Evolutionary conservation across 2,329 filamentous ascomycete genomes (phyloP), one percentile per base, ranked within the genome.

Genomic region (Amphichorda felina): DNA sequence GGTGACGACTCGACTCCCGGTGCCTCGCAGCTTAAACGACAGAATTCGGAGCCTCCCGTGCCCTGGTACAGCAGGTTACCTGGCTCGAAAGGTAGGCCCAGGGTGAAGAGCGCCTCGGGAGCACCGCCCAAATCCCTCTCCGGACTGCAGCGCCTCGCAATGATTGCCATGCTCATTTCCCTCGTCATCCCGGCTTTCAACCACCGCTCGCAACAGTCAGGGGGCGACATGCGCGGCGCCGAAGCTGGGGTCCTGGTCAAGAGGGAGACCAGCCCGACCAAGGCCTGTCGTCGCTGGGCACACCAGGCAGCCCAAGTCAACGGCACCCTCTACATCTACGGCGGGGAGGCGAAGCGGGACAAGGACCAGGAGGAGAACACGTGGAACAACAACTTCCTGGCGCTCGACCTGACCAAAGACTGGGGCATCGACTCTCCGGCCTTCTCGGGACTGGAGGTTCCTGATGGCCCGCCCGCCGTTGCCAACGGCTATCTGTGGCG

Each of bases 401-500:
- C 70, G 0, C 57, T 87, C n/a, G 79, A 86, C 45, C 64, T 87
- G 7, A 82, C 75, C 4, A 74, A 73, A 42, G 74, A 74, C n/a
- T 88, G 82, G 79, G 67, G 79, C 42, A 74, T 75, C 30, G 67
- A 63, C 16, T 72, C 71, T 0, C 82, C 82, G 8, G 60, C 72
- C 2, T 47, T 86, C 11, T 71, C 61, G 1, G 78, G 76, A 3
- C 64, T 84, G 9, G 61, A 76, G 15, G 66, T 68, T 41, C 79
- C 80, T 1, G 73, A 70, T 8, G 82, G 81, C 0, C 81, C 81
- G 2, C 82, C 82, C 2, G 68, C 76, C 4, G 72, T 88, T 10
- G 72, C 81, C 0, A 70, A 82, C 30, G 82, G 82, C n/a, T 80
- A 79, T 43, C 65, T 88, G 2, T 88, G 82, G 82, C 74, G 79